These are phyloP conservation scores for Diaporthe velutina DNA, from an alignment of 2,329 filamentous ascomycete genomes.

Conservation along the genomic window DNA sequence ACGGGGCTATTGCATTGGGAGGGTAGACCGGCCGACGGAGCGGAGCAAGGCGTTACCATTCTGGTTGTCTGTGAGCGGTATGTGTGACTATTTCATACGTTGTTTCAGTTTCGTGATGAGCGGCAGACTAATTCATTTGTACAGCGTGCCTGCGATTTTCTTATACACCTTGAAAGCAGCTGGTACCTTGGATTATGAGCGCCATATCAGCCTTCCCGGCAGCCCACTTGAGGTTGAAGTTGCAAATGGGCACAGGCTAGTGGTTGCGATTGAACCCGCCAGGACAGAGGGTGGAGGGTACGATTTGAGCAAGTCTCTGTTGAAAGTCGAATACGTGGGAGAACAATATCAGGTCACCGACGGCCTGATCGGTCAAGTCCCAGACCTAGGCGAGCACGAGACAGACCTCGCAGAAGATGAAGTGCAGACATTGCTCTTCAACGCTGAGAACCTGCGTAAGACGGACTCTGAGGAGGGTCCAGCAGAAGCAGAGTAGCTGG, in stretches of 20 bases:
- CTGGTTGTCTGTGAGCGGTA: constrained; percentile 60
- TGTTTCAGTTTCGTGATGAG: background rate
- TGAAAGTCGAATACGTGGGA: constrained; percentile 14
- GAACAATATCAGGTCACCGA: constrained; percentile 40
- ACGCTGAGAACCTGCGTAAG: constrained; percentile 63
- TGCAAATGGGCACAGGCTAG: constrained; percentile 46
- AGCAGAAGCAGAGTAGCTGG: constrained; percentile 35
- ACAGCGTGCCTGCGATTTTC: constrained; percentile 73
- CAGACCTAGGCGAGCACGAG: constrained; percentile 46
- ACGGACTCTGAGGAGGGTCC: constrained; percentile 50
- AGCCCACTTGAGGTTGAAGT: constrained; percentile 72
- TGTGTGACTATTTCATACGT: constrained; percentile 46
- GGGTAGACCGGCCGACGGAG: constrained; percentile 31
- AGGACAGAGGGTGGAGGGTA: constrained; percentile 40
- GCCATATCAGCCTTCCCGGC: constrained; percentile 69
- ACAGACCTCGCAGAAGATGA: constrained; percentile 53
- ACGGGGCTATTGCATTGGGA: constrained; percentile 54
- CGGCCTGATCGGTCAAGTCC: constrained; percentile 40
- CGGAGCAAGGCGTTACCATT: constrained; percentile 42
- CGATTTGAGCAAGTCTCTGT: constrained; percentile 28
- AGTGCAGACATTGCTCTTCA: constrained; percentile 59
- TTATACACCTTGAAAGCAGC: constrained; percentile 67
- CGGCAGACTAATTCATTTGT: constrained; percentile 40
- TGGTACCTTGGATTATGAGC: constrained; percentile 62
- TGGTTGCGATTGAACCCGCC: constrained; percentile 56